phyloP scores from a whole-genome alignment of 345 rosid genomes.

The sweet orange (Citrus sinensis) region DNA sequence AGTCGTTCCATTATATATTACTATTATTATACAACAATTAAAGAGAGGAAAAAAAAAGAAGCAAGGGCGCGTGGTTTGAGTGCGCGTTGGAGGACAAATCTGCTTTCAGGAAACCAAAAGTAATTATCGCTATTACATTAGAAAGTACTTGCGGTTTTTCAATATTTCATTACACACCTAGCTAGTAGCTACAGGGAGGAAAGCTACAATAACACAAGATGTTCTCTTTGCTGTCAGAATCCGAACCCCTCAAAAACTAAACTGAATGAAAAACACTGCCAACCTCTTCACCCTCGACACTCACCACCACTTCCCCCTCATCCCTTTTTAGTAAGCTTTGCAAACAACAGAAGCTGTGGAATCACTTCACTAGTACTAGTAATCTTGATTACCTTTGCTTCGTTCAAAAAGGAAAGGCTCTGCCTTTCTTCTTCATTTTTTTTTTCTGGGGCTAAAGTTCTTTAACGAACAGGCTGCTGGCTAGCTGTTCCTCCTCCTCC shows the following conservation, averaged over 20 bases:
- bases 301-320: no score
- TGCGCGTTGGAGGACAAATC: background rate
- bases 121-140: conserved; percentile 12
- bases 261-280: background rate
- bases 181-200: no score
- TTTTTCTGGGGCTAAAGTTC: background rate
- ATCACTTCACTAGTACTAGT: no score
- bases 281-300: background rate
- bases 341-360: no score
- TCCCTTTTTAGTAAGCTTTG: no score
- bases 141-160: background rate
- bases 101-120: background rate
- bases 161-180: no score
- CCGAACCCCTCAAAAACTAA: background rate
- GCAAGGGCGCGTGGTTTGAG: background rate
- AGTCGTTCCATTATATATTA: no score
- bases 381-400: background rate
- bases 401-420: background rate
- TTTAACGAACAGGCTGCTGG: background rate
- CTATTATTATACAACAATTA: background rate
- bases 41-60: background rate
- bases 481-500: background rate
- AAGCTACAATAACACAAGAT: background rate
- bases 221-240: conserved; percentile 27
- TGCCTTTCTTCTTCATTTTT: no score